These are phyloP conservation scores for Naganishia randhawae DNA, from an alignment of 768 basidiomycete species.

Conservation along the genomic window DNA sequence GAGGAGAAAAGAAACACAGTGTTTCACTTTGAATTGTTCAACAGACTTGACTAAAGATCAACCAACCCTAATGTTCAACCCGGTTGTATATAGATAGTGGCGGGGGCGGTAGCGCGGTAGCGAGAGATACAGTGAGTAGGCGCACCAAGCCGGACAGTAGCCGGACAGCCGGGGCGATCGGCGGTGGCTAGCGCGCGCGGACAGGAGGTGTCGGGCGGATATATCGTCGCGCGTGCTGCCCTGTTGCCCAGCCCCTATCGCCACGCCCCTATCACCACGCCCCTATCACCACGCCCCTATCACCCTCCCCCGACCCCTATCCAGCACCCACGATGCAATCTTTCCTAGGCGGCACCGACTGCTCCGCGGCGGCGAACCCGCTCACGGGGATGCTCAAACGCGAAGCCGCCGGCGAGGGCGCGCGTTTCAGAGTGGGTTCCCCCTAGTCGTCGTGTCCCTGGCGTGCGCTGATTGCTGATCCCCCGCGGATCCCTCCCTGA, in stretches of 20 bases:
- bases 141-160: too few relatives aligned
- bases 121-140: too few relatives aligned
- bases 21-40: conserved; percentile 7
- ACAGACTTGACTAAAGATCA: background rate
- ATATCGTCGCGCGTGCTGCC: too few relatives aligned
- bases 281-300: background rate
- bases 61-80: background rate
- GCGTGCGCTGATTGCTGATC: too few relatives aligned
- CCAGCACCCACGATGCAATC: conserved; percentile 40
- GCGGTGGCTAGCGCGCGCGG: too few relatives aligned
- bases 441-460: too few relatives aligned
- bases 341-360: conserved; percentile 67
- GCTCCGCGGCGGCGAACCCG: conserved; percentile 76
- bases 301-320: background rate
- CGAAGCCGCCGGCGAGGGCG: background rate
- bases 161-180: too few relatives aligned
- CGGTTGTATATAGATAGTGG: background rate
- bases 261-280: too few relatives aligned
- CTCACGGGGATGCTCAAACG: conserved; percentile 68
- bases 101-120: too few relatives aligned
- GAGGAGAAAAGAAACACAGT: background rate
- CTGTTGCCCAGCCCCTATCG: too few relatives aligned
- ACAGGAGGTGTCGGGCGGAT: too few relatives aligned
- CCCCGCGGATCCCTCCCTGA: background rate
- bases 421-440: too few relatives aligned